Base-by-base conservation (phyloP, 331 rosid species). In the Arachis monticola region DNA sequence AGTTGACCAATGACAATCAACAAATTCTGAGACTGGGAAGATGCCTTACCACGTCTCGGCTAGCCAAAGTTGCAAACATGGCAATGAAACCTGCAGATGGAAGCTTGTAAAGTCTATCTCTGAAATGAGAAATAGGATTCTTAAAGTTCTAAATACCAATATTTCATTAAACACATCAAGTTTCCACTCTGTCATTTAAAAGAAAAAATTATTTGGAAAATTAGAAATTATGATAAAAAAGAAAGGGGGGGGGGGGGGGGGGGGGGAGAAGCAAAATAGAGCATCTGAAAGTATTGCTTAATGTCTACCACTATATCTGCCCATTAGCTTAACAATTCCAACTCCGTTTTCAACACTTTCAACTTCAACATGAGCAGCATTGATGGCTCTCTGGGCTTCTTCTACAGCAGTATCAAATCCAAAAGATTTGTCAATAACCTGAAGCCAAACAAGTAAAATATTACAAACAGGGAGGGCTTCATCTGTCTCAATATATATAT, bases 391-490 rank as follows among this genome's bases (percentile, higher is more conserved):
- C 76, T 92, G 99, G 65, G 99, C 97, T 92, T 94, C 99, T 87
- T 94, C 96, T 72, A 92, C 99, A 62, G 96, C 97, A 74, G 97
- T 91, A 73, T 94, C 98, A 78, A 94, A 94, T 69, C 98, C 98
- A 88, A 94, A 94, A 75, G 98, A 91, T 82, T 83, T 94, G 89
- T 94, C 98, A 82, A 94, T 94, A 72, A 94, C 98, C 98, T 94
- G 76, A 73, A 77, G 41, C 67, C 74, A 83, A 81, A 48, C 52
- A 58, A 50, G 78, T 14, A 75, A 41, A 65, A 74, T 74, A 81
- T 67, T 38, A 57, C 40, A 48, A 72, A 9, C 5, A 27, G 30
- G 48, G 70, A 27, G 30, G 56, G 70, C 42, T 67, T 42, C 40
- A 47, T 55, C 11, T 57, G 64, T 58, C 69, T 41, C 40, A 72